Conservation (phyloP, 345 rosid genomes). For the Brassica carinata region DNA sequence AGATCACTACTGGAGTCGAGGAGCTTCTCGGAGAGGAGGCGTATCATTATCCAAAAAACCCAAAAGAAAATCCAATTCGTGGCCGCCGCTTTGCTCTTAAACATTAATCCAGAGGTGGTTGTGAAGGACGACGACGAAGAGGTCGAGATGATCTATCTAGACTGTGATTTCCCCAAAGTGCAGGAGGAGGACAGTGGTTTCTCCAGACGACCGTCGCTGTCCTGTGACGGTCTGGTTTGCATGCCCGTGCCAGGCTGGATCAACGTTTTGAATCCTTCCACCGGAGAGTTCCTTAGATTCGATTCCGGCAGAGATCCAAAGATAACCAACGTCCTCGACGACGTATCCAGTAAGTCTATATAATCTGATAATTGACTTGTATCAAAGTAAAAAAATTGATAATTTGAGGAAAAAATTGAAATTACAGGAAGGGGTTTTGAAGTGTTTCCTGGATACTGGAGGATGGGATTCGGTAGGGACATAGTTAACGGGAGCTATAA, state of each 20-base stretch:
- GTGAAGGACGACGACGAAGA: not conserved
- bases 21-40: not conserved
- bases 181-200: not conserved
- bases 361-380: too few species aligned
- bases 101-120: not conserved
- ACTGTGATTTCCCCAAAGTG: not conserved
- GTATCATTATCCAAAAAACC: not conserved
- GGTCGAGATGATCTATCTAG: not conserved
- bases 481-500: not conserved
- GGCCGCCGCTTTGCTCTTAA: not conserved
- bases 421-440: not conserved
- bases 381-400: too few species aligned
- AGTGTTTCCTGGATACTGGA: not conserved
- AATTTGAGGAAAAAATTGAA: not conserved
- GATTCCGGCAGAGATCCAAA: not conserved
- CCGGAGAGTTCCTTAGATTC: not conserved
- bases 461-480: not conserved
- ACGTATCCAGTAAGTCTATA: not conserved
- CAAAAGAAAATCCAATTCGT: not conserved
- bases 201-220: not conserved
- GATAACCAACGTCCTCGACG: not conserved
- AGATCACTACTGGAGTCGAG: not conserved
- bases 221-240: not conserved
- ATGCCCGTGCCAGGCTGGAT: not conserved
- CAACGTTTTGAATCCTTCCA: not conserved